Percentiles rank a stretch among this genome's conserved stretches.
These are phyloP conservation scores for Boletus barrowsii DNA, from an alignment of 768 basidiomycete species.

Conservation along the genomic window DNA sequence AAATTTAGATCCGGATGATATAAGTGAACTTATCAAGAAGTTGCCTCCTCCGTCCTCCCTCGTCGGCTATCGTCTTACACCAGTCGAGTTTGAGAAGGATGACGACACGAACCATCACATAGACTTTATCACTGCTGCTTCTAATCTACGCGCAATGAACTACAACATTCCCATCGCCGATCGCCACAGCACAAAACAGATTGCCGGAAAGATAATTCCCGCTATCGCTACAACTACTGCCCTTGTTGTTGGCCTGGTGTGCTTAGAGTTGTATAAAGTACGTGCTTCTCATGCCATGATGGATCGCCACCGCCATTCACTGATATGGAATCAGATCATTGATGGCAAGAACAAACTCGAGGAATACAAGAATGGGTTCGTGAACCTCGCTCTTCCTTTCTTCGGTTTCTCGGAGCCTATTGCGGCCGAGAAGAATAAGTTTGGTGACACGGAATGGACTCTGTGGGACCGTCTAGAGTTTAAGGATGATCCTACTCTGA, in stretches of 20 bases:
- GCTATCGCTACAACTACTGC: slow-evolving; percentile 99
- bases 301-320: neutral
- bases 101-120: slow-evolving; percentile 98
- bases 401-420: slow-evolving; percentile 99
- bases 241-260: slow-evolving; percentile 92
- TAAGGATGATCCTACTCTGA: slow-evolving; percentile 81
- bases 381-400: slow-evolving; percentile 97
- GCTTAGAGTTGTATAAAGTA: slow-evolving; percentile 96
- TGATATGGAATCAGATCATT: slow-evolving; percentile 62
- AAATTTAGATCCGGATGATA: slow-evolving; percentile 45
- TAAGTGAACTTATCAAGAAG: slow-evolving; percentile 55
- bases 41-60: slow-evolving; percentile 88
- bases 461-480: slow-evolving; percentile 98
- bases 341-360: slow-evolving; percentile 93
- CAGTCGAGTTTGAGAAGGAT: slow-evolving; percentile 99
- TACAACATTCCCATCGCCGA: slow-evolving; percentile 87
- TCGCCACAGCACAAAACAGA: slow-evolving; percentile 92
- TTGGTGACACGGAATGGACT: slow-evolving; percentile 88
- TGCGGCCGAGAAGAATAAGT: slow-evolving; percentile 84
- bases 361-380: slow-evolving; percentile 96
- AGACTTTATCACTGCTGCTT: slow-evolving; percentile 97
- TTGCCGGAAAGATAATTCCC: slow-evolving; percentile 98
- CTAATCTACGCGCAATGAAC: slow-evolving; percentile 93
- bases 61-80: slow-evolving; percentile 92
- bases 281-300: neutral